These are phyloP conservation scores for Cryptococcus sp. DNA, from an alignment of 1,284 basidiomycete species.

Conservation along the genomic window DNA sequence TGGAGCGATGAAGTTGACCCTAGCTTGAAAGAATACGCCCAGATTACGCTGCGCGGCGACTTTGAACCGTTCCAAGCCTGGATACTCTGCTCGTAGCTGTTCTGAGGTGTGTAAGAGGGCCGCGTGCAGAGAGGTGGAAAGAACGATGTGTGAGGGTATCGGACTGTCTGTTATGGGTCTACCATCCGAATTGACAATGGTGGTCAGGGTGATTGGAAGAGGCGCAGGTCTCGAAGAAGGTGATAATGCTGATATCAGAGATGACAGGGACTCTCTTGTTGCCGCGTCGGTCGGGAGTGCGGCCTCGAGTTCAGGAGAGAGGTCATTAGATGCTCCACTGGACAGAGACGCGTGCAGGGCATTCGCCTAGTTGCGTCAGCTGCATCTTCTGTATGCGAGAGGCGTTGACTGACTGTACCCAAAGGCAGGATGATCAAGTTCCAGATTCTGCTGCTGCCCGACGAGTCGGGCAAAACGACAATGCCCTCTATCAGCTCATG, in stretches of 20 bases:
- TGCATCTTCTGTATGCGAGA: neutral
- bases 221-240: conserved; percentile 40
- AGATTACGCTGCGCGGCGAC: conserved; percentile 73
- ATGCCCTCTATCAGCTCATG: conserved; percentile 74
- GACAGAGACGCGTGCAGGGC: conserved; percentile 66
- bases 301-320: no score
- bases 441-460: conserved; percentile 23
- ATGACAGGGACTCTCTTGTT: conserved; percentile 41
- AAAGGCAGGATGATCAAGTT: conserved; percentile 57
- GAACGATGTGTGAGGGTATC: conserved; percentile 48
- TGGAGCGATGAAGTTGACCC: conserved; percentile 52
- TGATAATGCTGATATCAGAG: neutral
- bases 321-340: conserved; percentile 17
- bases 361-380: conserved; percentile 57
- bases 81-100: conserved; percentile 60
- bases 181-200: conserved; percentile 29
- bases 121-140: conserved; percentile 70
- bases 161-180: neutral
- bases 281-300: conserved; percentile 45
- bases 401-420: conserved; percentile 57
- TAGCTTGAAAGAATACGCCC: conserved; percentile 64
- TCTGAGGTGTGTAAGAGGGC: conserved; percentile 78
- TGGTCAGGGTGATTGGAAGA: conserved; percentile 60
- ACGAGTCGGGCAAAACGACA: conserved; percentile 21
- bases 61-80: conserved; percentile 80